phyloP scores from a whole-genome alignment of 164 flowering plant species.

The Dillenia turbinata region DNA sequence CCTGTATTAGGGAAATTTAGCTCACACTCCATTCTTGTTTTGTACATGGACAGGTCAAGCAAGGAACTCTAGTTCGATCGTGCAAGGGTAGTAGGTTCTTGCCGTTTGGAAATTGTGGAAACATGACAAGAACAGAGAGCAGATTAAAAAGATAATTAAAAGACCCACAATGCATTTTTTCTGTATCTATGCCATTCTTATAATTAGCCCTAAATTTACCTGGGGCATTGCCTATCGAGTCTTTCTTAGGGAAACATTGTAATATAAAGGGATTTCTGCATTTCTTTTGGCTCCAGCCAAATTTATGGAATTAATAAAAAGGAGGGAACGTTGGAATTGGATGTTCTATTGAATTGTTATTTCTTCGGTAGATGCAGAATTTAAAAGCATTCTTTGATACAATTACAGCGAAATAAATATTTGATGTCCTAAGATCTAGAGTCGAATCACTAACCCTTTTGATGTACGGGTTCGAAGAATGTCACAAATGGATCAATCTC shows the following conservation, averaged over 20 bases:
- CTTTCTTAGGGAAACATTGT: neutral
- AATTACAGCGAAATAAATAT: too few relatives aligned
- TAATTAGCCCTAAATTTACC: neutral
- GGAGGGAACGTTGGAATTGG: neutral
- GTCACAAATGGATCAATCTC: too few relatives aligned
- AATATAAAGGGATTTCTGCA: neutral
- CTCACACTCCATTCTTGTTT: neutral
- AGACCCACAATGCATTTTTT: constrained; percentile 5
- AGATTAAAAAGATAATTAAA: constrained; percentile 24
- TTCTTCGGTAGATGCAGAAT: too few relatives aligned
- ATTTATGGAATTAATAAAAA: neutral
- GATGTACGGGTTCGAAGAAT: too few relatives aligned
- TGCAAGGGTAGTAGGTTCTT: constrained; percentile 29
- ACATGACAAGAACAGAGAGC: constrained; percentile 28
- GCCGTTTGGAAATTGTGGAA: constrained; percentile 49
- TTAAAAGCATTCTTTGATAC: too few relatives aligned
- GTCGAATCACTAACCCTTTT: too few relatives aligned
- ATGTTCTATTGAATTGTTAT: too few relatives aligned
- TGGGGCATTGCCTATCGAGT: neutral
- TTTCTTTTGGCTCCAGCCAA: neutral
- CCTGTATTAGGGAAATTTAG: neutral
- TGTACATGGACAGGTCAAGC: constrained; percentile 31
- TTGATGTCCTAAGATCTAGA: too few relatives aligned
- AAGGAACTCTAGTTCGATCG: constrained; percentile 25
- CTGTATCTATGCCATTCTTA: constrained; percentile 14